A percentile compares a stretch with the other conserved stretches of the same genome.
phyloP scores from a whole-genome alignment of 805 yeast genomes.

The Yarrowia yakushimensis region DNA sequence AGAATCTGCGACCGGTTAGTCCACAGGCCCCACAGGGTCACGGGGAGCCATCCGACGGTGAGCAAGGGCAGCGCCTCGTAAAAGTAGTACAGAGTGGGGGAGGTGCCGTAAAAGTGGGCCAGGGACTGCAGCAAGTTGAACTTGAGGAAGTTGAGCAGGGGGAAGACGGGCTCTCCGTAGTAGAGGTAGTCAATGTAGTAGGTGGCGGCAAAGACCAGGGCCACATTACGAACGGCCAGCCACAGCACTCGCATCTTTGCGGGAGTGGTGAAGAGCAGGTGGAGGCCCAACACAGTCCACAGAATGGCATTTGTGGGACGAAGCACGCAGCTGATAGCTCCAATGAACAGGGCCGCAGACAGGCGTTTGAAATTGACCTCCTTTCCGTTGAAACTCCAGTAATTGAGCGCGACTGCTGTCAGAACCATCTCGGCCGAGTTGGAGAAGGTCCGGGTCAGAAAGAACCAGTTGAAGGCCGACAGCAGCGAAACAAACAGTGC shows the following conservation, averaged over 20 bases:
- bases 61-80: slow-evolving; percentile 79
- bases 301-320: slow-evolving; percentile 81
- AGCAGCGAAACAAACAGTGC: slow-evolving; percentile 51
- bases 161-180: slow-evolving; percentile 53
- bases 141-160: slow-evolving; percentile 64
- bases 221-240: slow-evolving; percentile 32
- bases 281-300: slow-evolving; percentile 64
- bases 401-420: slow-evolving; percentile 60
- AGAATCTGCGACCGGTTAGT: slow-evolving; percentile 34
- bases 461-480: slow-evolving; percentile 79
- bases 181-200: slow-evolving; percentile 53
- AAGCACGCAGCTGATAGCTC: slow-evolving; percentile 61
- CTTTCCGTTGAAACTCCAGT: slow-evolving; percentile 61
- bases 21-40: slow-evolving; percentile 47
- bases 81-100: slow-evolving; percentile 82
- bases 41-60: slow-evolving; percentile 62
- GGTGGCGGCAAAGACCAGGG: slow-evolving; percentile 41
- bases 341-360: slow-evolving; percentile 47
- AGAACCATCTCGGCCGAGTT: slow-evolving; percentile 75
- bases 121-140: slow-evolving; percentile 74
- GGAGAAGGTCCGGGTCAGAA: slow-evolving; percentile 77
- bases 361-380: slow-evolving; percentile 32
- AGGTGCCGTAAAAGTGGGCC: slow-evolving; percentile 78
- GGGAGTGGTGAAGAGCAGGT: slow-evolving; percentile 28
- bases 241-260: slow-evolving; percentile 29